These are phyloP conservation scores for Pythium folliculosum DNA, from an alignment of 352 stramenopile genomes.

Conservation along the genomic window DNA sequence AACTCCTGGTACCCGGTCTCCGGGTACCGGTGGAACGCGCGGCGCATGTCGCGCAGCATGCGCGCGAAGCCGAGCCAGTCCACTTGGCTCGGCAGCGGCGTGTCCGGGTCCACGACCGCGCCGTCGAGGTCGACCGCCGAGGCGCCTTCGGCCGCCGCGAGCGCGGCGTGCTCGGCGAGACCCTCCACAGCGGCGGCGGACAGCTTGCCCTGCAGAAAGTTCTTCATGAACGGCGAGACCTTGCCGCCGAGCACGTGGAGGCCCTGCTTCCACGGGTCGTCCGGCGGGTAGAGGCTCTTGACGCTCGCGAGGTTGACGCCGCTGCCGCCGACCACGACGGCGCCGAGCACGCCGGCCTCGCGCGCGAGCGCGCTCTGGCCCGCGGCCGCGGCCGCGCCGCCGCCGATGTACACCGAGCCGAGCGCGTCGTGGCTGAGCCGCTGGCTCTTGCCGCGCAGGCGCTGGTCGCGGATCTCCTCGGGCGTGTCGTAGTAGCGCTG, in stretches of 20 bases:
- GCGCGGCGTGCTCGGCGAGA: slow-evolving; percentile 6
- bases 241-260: slow-evolving; percentile 49
- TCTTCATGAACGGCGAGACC: slow-evolving; percentile 63
- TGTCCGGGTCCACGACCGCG: slow-evolving; percentile 7
- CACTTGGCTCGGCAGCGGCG: slow-evolving; percentile 26
- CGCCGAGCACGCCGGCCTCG: slow-evolving; percentile 7
- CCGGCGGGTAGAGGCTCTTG: slow-evolving; percentile 59
- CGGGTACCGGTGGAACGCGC: slow-evolving; percentile 87
- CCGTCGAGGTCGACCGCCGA: slow-evolving; percentile 11
- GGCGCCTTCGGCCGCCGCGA: slow-evolving; percentile 21
- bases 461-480: slow-evolving; percentile 72
- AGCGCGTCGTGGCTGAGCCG: slow-evolving; percentile 33
- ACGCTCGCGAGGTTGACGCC: slow-evolving; percentile 16
- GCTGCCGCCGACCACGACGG: slow-evolving; percentile 9
- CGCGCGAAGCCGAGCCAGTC: slow-evolving; percentile 75
- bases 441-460: slow-evolving; percentile 63
- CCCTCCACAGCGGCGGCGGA: neutral
- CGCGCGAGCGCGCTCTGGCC: slow-evolving; percentile 4
- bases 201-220: slow-evolving; percentile 45
- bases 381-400: neutral
- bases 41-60: slow-evolving; percentile 77
- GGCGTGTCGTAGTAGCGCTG: slow-evolving; percentile 81
- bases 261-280: slow-evolving; percentile 75
- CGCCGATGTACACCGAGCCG: slow-evolving; percentile 19
- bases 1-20: slow-evolving; percentile 93